Percentiles rank a stretch among this genome's conserved stretches.
These are phyloP conservation scores for Tolypocladium amazonense DNA, from an alignment of 2,329 filamentous ascomycete genomes.

Conservation along the genomic window DNA sequence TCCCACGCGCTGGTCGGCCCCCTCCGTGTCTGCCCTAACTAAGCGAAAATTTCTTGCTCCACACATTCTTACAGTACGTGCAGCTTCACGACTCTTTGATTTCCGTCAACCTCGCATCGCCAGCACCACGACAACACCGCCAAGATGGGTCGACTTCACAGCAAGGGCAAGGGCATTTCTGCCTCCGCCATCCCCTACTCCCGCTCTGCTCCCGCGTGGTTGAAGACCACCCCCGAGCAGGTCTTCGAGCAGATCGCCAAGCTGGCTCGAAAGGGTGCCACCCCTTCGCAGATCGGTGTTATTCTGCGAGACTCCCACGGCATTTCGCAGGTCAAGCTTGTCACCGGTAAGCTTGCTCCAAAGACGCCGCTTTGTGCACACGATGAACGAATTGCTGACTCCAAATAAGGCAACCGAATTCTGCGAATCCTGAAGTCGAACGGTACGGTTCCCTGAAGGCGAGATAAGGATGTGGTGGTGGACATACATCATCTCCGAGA, in stretches of 20 bases:
- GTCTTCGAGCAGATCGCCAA: constrained; percentile 99
- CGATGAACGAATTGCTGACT: constrained; percentile 22
- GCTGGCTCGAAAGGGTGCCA: constrained; percentile 97
- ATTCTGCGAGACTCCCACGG: constrained; percentile 97
- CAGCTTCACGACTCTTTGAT: constrained; percentile 14
- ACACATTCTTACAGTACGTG: constrained; percentile 22
- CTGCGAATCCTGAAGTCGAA: constrained; percentile 96
- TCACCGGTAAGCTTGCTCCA: constrained; percentile 63
- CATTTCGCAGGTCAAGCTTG: constrained; percentile 93
- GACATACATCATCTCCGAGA: constrained; percentile 14
- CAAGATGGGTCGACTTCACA: constrained; percentile 96
- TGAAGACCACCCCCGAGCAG: constrained; percentile 98
- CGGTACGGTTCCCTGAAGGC: constrained; percentile 58
- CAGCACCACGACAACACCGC: constrained; percentile 30
- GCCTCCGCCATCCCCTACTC: constrained; percentile 95
- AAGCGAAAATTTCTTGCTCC: constrained; percentile 32
- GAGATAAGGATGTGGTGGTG: constrained; percentile 13
- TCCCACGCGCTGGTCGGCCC: neutral
- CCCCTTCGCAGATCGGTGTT: constrained; percentile 98
- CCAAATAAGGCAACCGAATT: constrained; percentile 87
- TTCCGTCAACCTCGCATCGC: constrained; percentile 18
- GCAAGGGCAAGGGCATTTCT: constrained; percentile 98
- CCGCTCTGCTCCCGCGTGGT: constrained; percentile 82
- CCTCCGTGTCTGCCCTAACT: constrained; percentile 29
- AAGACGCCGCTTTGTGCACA: neutral